Evolutionary conservation across 164 flowering plant species (phyloP).

Genomic region (Saururus chinensis): DNA sequence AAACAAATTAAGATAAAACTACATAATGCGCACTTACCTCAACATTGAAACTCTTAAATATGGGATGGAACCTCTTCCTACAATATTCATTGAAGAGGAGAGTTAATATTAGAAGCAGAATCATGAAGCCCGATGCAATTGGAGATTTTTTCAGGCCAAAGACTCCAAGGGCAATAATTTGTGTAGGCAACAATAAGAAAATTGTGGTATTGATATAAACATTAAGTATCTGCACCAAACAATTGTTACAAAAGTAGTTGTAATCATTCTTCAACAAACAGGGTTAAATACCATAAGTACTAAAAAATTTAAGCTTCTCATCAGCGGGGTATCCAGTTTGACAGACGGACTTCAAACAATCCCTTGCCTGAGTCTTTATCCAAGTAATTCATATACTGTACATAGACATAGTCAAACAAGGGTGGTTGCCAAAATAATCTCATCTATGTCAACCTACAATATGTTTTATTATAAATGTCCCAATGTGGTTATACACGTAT

Average conservation of each 20-base stretch:
- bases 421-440: too few species aligned
- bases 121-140: slow-evolving; percentile 66
- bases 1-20: neutral
- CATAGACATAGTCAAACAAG: too few species aligned
- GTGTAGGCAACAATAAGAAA: slow-evolving; percentile 71
- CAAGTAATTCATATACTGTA: too few species aligned
- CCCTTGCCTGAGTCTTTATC: too few species aligned
- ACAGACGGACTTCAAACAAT: too few species aligned
- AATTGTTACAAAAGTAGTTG: neutral
- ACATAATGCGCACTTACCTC: slow-evolving; percentile 29
- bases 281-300: too few species aligned
- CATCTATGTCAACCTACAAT: too few species aligned
- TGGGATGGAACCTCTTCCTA: slow-evolving; percentile 65
- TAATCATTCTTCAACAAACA: neutral
- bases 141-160: slow-evolving; percentile 68
- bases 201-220: slow-evolving; percentile 78
- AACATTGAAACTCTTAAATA: slow-evolving; percentile 44
- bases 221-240: slow-evolving; percentile 56
- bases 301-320: too few species aligned
- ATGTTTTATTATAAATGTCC: too few species aligned
- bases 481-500: too few species aligned
- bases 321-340: too few species aligned
- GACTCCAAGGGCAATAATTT: slow-evolving; percentile 73
- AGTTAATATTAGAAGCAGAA: slow-evolving; percentile 57
- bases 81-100: slow-evolving; percentile 81